A percentile compares a stretch with the other conserved stretches of the same genome.
These are phyloP conservation scores for Tricholoma saponaceum DNA, from an alignment of 768 basidiomycete species.

Conservation along the genomic window DNA sequence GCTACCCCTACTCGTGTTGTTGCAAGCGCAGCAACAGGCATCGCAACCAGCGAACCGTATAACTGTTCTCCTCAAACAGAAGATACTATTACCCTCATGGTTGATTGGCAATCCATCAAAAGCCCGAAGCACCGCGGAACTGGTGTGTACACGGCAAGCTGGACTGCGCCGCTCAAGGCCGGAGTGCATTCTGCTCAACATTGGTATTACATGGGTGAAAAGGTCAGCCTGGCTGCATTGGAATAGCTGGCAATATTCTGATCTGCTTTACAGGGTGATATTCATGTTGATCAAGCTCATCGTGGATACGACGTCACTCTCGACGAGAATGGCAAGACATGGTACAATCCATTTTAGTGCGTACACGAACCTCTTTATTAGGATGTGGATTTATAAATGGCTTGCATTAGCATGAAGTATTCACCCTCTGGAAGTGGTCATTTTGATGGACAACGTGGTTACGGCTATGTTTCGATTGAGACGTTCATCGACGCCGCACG, in stretches of 20 bases:
- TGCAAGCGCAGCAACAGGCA: slow-evolving; percentile 87
- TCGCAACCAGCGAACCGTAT: slow-evolving; percentile 85
- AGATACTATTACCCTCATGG: slow-evolving; percentile 92
- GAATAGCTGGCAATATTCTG: slow-evolving; percentile 1
- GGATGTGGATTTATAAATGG: slow-evolving; percentile 5
- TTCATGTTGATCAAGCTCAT: slow-evolving; percentile 90
- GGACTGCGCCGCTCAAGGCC: slow-evolving; percentile 88
- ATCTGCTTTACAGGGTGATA: slow-evolving; percentile 64
- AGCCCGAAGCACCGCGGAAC: slow-evolving; percentile 78
- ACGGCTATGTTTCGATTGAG: slow-evolving; percentile 89
- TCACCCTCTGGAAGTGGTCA: slow-evolving; percentile 87
- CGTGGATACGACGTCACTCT: slow-evolving; percentile 89
- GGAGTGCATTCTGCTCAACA: slow-evolving; percentile 91
- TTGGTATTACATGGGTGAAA: slow-evolving; percentile 95
- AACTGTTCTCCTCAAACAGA: slow-evolving; percentile 85
- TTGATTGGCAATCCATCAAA: slow-evolving; percentile 85
- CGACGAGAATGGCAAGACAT: slow-evolving; percentile 80
- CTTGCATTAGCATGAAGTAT: slow-evolving; percentile 80
- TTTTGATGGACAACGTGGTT: slow-evolving; percentile 93
- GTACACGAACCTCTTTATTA: slow-evolving; percentile 23
- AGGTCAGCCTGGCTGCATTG: slow-evolving; percentile 38
- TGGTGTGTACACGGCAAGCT: slow-evolving; percentile 89
- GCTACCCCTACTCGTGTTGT: slow-evolving; percentile 82
- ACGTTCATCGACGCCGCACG: slow-evolving; percentile 86
- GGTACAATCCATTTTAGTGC: slow-evolving; percentile 91